These are phyloP conservation scores for Malbranchea zuffiana DNA, from an alignment of 2,329 filamentous ascomycete genomes.

Conservation along the genomic window DNA sequence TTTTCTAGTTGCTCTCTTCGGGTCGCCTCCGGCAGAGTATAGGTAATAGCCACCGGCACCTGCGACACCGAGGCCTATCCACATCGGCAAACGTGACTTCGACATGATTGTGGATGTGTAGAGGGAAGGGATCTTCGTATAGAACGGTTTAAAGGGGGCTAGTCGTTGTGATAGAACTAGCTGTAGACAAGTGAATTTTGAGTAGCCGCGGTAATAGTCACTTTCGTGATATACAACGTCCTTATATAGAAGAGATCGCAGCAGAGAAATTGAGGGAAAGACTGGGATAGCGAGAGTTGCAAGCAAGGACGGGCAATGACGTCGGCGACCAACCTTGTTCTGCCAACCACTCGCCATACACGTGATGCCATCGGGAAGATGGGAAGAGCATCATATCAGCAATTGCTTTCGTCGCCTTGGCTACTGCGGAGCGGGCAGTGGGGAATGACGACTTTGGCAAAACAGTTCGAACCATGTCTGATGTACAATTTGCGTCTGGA, in stretches of 20 bases:
- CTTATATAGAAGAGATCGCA: slow-evolving; percentile 4
- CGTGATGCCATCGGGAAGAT: too few species aligned
- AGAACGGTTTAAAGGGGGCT: neutral
- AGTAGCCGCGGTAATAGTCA: too few species aligned
- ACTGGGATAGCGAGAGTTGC: slow-evolving; percentile 6
- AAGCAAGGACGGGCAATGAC: slow-evolving; percentile 9
- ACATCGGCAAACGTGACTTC: slow-evolving; percentile 27
- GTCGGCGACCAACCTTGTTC: slow-evolving; percentile 9
- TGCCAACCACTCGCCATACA: too few species aligned
- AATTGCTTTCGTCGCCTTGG: too few species aligned
- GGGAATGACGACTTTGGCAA: too few species aligned
- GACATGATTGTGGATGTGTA: slow-evolving; percentile 21
- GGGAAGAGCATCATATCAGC: too few species aligned
- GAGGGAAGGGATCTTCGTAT: neutral
- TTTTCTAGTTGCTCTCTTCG: slow-evolving; percentile 75
- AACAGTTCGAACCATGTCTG: too few species aligned
- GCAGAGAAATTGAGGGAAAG: slow-evolving; percentile 6
- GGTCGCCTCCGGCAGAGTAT: slow-evolving; percentile 70
- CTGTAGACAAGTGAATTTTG: neutral
- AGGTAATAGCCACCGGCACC: slow-evolving; percentile 78
- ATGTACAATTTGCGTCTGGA: too few species aligned
- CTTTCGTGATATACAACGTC: neutral
- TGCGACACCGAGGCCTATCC: slow-evolving; percentile 47
- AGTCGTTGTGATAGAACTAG: neutral
- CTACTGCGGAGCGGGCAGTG: too few species aligned